Evolutionary conservation across 202 grass and related monocot species (phyloP), one percentile per base, ranked within the genome.

Genomic region (Tripidium arundinaceum): DNA sequence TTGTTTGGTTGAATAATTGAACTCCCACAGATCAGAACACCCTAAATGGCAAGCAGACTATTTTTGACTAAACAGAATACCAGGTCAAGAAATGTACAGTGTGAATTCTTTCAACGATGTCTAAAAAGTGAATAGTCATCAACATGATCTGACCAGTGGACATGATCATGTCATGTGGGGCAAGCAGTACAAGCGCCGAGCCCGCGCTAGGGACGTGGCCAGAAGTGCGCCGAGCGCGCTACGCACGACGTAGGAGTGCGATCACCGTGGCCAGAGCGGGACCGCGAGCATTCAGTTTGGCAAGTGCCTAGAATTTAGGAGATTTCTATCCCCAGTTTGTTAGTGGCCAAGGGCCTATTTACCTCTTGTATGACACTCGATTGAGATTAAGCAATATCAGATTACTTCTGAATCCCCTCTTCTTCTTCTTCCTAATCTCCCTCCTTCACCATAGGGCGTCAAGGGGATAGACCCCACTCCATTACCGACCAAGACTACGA

Each of bases 71-170:
- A 65, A n/a, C 18, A 78, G 75, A 65, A 47, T 65, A 45, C 27
- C 5, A 12, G 63, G 5, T 27, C 25, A 61, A 27, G 55, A 59
- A 25, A 59, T 13, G 14, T 39, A 69, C 18, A 21, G 49, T 62
- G 8, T 40, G 37, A 63, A 52, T 39, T 11, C 27, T 64, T 62
- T 71, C 16, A 84, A 54, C 38, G 8, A 50, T 21, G 21, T 70
- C 69, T 62, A 62, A 77, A 77, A 57, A 24, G 21, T 57, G 21
- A 57, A 24, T 70, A 37, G 43, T 49, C 68, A 77, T 38, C 25
- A 69, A 69, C 38, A 74, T 21, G 54, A 78, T 62, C 50, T 77
- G 65, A 78, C 41, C 26, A 78, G 24, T 69, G 57, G 65, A 55
- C 66, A 84, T 64, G 74, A 78, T 54, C 18, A 52, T n/a, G 49